phyloP scores from a whole-genome alignment of 495 filamentous ascomycete genomes.

The Penicillium bialowiezense region DNA sequence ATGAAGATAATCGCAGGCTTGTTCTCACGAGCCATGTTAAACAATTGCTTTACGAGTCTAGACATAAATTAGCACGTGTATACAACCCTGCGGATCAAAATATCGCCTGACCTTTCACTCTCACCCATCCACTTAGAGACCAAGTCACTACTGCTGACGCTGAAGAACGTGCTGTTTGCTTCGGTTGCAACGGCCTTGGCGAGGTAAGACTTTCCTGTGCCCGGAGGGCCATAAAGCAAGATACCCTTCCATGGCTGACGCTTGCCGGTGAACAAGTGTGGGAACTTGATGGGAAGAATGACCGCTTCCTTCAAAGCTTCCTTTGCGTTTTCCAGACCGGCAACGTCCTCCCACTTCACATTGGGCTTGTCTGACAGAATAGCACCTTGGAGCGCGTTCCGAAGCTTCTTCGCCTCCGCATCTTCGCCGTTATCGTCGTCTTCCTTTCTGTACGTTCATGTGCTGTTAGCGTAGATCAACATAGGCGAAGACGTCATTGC shows the following conservation, averaged over 20 bases:
- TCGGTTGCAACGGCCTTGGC: constrained; percentile 98
- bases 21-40: constrained; percentile 97
- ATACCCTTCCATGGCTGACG: constrained; percentile 98
- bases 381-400: constrained; percentile 84
- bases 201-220: constrained; percentile 94
- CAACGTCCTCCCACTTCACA: constrained; percentile 95
- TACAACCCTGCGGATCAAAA: background rate
- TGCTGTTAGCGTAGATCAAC: constrained; percentile 10
- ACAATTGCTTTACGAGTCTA: constrained; percentile 94
- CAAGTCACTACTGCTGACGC: constrained; percentile 92
- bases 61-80: background rate
- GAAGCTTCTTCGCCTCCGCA: constrained; percentile 90
- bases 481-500: background rate
- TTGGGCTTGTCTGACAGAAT: constrained; percentile 95
- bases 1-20: constrained; percentile 99
- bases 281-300: constrained; percentile 95
- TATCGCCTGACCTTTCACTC: constrained; percentile 71
- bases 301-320: constrained; percentile 98
- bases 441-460: constrained; percentile 39
- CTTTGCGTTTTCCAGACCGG: constrained; percentile 92
- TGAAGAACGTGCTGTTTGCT: constrained; percentile 99
- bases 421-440: constrained; percentile 70
- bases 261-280: constrained; percentile 94
- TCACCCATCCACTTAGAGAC: constrained; percentile 99
- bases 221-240: constrained; percentile 91